Evolutionary conservation across 1,139 yeast species (phyloP).

Genomic region (Candida sp.): DNA sequence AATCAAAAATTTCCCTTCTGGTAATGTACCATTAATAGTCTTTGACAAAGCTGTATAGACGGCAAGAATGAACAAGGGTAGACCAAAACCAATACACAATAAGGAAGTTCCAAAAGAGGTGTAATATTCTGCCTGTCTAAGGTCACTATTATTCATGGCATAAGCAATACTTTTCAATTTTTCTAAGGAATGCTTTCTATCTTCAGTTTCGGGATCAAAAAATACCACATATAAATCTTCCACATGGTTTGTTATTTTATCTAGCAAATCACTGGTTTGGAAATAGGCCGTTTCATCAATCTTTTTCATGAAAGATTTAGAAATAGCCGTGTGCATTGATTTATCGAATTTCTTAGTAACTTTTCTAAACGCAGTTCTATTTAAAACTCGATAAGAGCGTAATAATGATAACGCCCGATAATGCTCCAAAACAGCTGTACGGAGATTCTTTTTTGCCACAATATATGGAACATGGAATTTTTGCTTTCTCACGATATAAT

Average conservation of each 20-base stretch:
- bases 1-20: constrained; percentile 57
- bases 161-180: constrained; percentile 54
- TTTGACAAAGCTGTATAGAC: constrained; percentile 47
- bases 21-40: constrained; percentile 33
- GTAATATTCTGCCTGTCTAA: constrained; percentile 31
- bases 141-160: constrained; percentile 31
- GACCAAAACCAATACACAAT: constrained; percentile 61
- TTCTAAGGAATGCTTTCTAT: constrained; percentile 72
- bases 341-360: constrained; percentile 90
- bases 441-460: constrained; percentile 71
- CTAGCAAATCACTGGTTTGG: constrained; percentile 62
- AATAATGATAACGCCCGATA: constrained; percentile 78
- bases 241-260: constrained; percentile 55
- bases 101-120: constrained; percentile 57
- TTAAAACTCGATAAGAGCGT: constrained; percentile 71
- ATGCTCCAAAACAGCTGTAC: constrained; percentile 73
- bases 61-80: constrained; percentile 59
- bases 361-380: constrained; percentile 86
- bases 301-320: constrained; percentile 56
- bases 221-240: constrained; percentile 67
- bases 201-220: constrained; percentile 63
- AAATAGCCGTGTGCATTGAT: constrained; percentile 47
- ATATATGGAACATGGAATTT: constrained; percentile 56
- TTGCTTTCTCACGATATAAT: constrained; percentile 26
- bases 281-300: constrained; percentile 55